These are phyloP conservation scores for Tylopilus intermedius DNA, from an alignment of 768 basidiomycete genomes.

Conservation along the genomic window DNA sequence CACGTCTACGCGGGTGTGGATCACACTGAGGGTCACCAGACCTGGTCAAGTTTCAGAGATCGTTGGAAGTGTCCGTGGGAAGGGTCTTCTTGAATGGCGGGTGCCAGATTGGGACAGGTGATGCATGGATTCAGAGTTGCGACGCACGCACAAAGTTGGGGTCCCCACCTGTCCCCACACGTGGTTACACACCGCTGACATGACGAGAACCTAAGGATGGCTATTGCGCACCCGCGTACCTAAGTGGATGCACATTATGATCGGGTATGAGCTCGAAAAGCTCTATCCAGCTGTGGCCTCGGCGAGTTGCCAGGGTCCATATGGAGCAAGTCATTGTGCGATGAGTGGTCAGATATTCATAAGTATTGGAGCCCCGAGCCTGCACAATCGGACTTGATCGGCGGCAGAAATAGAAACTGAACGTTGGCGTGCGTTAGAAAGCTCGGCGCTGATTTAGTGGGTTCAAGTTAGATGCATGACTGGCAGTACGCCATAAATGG, in stretches of 20 bases:
- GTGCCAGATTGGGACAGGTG: slow-evolving; percentile 18
- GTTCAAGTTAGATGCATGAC: too few relatives aligned
- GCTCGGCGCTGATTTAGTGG: too few relatives aligned
- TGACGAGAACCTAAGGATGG: slow-evolving; percentile 2
- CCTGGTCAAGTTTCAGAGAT: background rate
- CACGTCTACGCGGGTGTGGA: background rate
- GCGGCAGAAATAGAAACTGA: slow-evolving; percentile 31
- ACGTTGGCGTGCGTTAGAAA: too few relatives aligned
- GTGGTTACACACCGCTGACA: background rate
- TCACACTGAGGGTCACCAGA: slow-evolving; percentile 3
- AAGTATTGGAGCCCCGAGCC: slow-evolving; percentile 14
- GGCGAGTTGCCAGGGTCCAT: slow-evolving; percentile 12
- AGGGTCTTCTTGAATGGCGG: slow-evolving; percentile 17
- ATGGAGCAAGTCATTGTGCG: slow-evolving; percentile 11
- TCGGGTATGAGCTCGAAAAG: slow-evolving; percentile 4
- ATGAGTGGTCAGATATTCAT: slow-evolving; percentile 10
- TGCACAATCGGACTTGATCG: slow-evolving; percentile 32
- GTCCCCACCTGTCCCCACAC: too few relatives aligned
- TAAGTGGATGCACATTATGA: slow-evolving; percentile 6
- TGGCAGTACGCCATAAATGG: background rate
- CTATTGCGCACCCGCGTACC: slow-evolving; percentile 11
- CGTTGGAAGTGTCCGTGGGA: slow-evolving; percentile 22
- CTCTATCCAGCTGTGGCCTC: slow-evolving; percentile 8
- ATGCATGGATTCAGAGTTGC: slow-evolving; percentile 1
- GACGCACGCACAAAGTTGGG: background rate